Percentiles rank a stretch among this genome's conserved stretches.
phyloP scores from a whole-genome alignment of 2,329 filamentous ascomycete genomes.

The Alternaria tenuissima region DNA sequence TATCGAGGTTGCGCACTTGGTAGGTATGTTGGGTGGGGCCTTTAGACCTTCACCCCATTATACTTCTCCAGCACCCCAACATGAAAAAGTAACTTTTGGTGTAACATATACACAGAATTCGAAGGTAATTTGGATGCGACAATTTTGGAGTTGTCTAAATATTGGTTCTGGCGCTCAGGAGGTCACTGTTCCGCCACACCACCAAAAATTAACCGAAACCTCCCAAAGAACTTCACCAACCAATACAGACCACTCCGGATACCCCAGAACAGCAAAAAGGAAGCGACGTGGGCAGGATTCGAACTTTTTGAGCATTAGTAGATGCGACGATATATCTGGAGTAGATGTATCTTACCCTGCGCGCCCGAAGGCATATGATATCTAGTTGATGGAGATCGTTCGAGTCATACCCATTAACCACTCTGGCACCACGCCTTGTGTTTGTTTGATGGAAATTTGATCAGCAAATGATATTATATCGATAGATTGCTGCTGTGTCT shows the following conservation, averaged over 20 bases:
- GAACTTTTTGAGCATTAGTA: too few relatives aligned
- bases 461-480: too few relatives aligned
- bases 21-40: not conserved
- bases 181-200: not conserved
- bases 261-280: not conserved
- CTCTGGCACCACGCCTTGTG: too few relatives aligned
- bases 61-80: not conserved
- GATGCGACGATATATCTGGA: too few relatives aligned
- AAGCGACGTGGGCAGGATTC: too few relatives aligned
- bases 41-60: not conserved
- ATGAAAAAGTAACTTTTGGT: not conserved
- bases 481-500: too few relatives aligned
- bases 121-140: not conserved
- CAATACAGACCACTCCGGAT: not conserved
- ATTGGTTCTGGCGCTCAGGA: not conserved
- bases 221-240: not conserved
- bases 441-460: too few relatives aligned
- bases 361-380: too few relatives aligned
- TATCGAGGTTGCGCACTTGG: not conserved
- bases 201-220: not conserved
- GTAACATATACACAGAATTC: not conserved
- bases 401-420: too few relatives aligned
- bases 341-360: too few relatives aligned
- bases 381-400: too few relatives aligned
- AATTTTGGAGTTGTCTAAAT: not conserved